A percentile compares a stretch with the other conserved stretches of the same genome.
phyloP scores from a whole-genome alignment of 148 eudicot species.

The Pharnaceum exiguum region DNA sequence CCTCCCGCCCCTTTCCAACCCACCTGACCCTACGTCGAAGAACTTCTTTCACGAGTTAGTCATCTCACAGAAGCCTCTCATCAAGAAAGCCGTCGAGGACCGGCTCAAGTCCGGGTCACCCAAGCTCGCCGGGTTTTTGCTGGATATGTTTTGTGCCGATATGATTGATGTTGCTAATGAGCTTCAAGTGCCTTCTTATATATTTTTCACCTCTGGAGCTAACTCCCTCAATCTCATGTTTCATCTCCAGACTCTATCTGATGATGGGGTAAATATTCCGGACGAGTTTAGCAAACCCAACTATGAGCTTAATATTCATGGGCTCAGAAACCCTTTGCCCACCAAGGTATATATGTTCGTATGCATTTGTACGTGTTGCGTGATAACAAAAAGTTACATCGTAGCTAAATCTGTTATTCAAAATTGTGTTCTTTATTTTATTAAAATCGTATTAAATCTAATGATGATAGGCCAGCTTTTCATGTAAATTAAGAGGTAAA shows the following conservation, averaged over 20 bases:
- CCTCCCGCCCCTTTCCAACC: conserved; percentile 11
- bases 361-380: too few species aligned
- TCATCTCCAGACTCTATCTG: conserved; percentile 4
- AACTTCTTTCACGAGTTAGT: neutral
- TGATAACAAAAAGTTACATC: too few species aligned
- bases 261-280: conserved; percentile 7
- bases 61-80: conserved; percentile 11
- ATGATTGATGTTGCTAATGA: conserved; percentile 25
- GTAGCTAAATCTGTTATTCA: too few species aligned
- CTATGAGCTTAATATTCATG: conserved; percentile 5
- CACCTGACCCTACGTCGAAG: neutral
- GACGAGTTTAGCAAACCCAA: neutral
- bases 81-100: conserved; percentile 9
- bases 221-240: conserved; percentile 5
- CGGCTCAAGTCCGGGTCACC: neutral
- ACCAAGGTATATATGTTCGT: too few species aligned
- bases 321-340: conserved; percentile 13
- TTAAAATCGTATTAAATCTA: too few species aligned
- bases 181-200: conserved; percentile 24
- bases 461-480: too few species aligned
- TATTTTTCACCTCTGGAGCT: conserved; percentile 26
- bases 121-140: conserved; percentile 15
- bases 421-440: too few species aligned
- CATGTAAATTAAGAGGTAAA: too few species aligned
- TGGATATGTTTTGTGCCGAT: conserved; percentile 18